These are phyloP conservation scores for Quercus suber DNA, from an alignment of 306 rosid species.

Conservation along the genomic window DNA sequence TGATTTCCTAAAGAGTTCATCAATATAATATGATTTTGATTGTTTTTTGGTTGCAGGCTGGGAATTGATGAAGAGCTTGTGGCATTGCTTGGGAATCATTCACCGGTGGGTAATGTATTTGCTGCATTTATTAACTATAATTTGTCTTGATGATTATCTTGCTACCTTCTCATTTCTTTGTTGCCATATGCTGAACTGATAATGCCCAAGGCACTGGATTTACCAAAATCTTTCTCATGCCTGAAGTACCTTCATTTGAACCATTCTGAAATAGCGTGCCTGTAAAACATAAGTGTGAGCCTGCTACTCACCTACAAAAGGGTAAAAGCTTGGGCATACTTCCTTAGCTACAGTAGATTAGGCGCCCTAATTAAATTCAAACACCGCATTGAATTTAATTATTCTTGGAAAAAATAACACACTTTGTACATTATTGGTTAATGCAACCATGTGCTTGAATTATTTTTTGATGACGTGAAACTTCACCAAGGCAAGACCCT, in stretches of 20 bases:
- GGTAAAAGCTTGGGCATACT: too few relatives aligned
- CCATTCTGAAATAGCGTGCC: neutral
- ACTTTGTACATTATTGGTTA: too few relatives aligned
- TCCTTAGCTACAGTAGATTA: too few relatives aligned
- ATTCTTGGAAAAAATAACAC: too few relatives aligned
- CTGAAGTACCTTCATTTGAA: neutral
- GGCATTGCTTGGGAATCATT: conserved; percentile 76
- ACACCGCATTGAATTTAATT: too few relatives aligned
- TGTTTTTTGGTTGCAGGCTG: conserved; percentile 49
- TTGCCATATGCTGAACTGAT: neutral
- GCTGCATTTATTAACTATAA: neutral
- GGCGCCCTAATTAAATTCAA: too few relatives aligned
- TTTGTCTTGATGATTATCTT: neutral
- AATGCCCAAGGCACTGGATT: neutral
- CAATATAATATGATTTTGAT: conserved; percentile 11
- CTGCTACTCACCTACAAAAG: neutral
- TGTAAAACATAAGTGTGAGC: neutral
- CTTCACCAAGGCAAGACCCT: too few relatives aligned
- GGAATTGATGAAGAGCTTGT: conserved; percentile 98
- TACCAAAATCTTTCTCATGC: neutral
- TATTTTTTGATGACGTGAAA: too few relatives aligned
- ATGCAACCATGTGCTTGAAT: too few relatives aligned
- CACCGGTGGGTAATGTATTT: conserved; percentile 56
- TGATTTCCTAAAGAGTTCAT: neutral
- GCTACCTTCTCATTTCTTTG: neutral